These are phyloP conservation scores for Metschnikowia noctiluminum DNA, from an alignment of 805 yeast species.

Conservation along the genomic window DNA sequence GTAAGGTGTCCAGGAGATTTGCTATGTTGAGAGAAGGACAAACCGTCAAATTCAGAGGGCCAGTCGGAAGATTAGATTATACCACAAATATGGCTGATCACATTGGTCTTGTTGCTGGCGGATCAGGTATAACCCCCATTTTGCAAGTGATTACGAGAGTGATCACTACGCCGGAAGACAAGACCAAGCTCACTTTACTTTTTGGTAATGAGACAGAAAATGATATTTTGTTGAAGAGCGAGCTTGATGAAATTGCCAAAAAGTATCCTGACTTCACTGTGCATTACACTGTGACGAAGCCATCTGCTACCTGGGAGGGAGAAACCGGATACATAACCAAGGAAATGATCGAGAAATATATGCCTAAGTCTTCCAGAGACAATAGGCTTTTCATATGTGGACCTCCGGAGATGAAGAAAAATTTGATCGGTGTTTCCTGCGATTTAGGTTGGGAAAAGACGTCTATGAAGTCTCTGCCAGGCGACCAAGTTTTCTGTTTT, in stretches of 20 bases:
- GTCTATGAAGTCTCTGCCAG: slow-evolving; percentile 43
- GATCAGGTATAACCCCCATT: slow-evolving; percentile 88
- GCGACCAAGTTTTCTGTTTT: slow-evolving; percentile 58
- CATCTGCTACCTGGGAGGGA: slow-evolving; percentile 54
- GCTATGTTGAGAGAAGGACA: slow-evolving; percentile 65
- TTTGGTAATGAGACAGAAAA: slow-evolving; percentile 75
- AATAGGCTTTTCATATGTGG: slow-evolving; percentile 70
- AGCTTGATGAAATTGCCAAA: slow-evolving; percentile 64
- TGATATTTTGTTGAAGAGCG: slow-evolving; percentile 69
- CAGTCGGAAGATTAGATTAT: slow-evolving; percentile 71
- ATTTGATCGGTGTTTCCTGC: slow-evolving; percentile 46
- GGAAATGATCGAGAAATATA: slow-evolving; percentile 49
- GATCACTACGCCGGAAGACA: slow-evolving; percentile 65
- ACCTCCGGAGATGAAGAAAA: slow-evolving; percentile 64
- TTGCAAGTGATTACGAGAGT: slow-evolving; percentile 72
- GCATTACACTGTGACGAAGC: slow-evolving; percentile 54
- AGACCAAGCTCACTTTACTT: slow-evolving; percentile 57
- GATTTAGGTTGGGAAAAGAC: slow-evolving; percentile 62
- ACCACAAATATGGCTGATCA: slow-evolving; percentile 55
- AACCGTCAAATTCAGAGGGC: slow-evolving; percentile 70
- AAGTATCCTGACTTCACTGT: slow-evolving; percentile 62
- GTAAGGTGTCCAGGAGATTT: slow-evolving; percentile 63
- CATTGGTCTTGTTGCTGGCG: slow-evolving; percentile 75
- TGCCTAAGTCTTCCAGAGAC: slow-evolving; percentile 50
- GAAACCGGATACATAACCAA: slow-evolving; percentile 57